Base-by-base conservation (phyloP, 257 asterid species). In the Vinca minor region DNA sequence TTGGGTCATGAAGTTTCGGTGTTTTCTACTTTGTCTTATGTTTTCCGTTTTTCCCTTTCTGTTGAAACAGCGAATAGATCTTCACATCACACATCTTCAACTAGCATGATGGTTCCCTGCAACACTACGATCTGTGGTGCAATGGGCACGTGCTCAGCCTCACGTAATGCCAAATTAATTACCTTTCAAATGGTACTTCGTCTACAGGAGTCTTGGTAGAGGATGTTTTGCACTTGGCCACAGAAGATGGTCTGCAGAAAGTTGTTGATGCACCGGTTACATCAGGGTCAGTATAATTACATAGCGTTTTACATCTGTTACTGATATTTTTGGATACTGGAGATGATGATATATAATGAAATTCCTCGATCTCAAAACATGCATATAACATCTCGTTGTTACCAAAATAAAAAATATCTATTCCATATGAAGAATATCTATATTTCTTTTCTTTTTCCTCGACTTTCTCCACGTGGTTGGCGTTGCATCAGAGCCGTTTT, bases 101-200 rank as follows among this genome's bases (percentile, higher is more conserved):
- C 85, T 14, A 75, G 92, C 69, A 11, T 36, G 52, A 76, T 69
- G 10, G 82, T 93, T 74, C 83, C 94, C 18, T 93, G 99, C 84
- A 87, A 87, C 55, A 79, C 92, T 78, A 66, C 89, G 35, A 63
- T 8, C 53, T 93, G 99, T 75, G 85, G 92, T 66, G 75, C 50
- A 63, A 65, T 69, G 59, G 71, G 91, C 63, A 82, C 48, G 18
- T 93, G 99, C 72, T 62, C 86, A 0, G 26, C 23, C 4, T 59
- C 76, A 35, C 80, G 50, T 4, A 80, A 87, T 5, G 94, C 97
- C 76, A 82, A 78, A 87, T 80, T 72, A 74, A 62, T 15, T 93
- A 93, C 79, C 94, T 89, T 53, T 89, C 99, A 15, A 74, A 78
- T 71, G 80, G 83, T 69, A 93, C 99, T 32, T 93, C 99, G 2